Evolutionary conservation across 164 flowering plant species (phyloP), one percentile per base, ranked within the genome.

Genomic region (Tinospora cordifolia): DNA sequence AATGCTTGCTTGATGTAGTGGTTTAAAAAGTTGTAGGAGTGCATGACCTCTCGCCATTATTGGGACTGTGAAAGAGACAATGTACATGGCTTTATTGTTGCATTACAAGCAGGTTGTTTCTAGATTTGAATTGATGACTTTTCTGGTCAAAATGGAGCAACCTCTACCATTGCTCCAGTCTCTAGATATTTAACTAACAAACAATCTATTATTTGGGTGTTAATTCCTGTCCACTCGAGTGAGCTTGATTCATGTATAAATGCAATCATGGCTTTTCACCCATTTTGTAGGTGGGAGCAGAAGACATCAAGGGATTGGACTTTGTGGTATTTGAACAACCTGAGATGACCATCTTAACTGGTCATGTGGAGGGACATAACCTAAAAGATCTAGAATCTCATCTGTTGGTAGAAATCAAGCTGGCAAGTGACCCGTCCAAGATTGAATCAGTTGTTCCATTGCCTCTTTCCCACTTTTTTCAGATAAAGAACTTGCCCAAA

Each of bases 271-370:
- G 24, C 21, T 14, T 62, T 62, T 46, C 51, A 14, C 21, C 47
- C 51, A 62, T 24, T 71, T 51, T 77, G 70, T 62, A 92, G 99
- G 92, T 95, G 75, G 90, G 96, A 8, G 66, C 72, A 10, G 94
- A 81, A 74, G 97, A 95, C 77, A 83, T 85, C 72, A 85, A 69
- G 72, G 94, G 83, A 24, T 54, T 89, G 76, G 87, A 92, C 69
- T 92, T 95, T 75, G 71, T 95, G 67, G 96, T 91, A 41, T 95
- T 95, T 83, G 99, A 95, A 78, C 83, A 86, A 76, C 97, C 96
- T 25, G 98, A 95, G 66, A 76, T 62, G 71, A 92, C 97, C 65
- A 85, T 95, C 71, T 73, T 95, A 72, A 95, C 89, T 77, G 84
- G 98, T 69, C 94, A 90, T 70, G 96, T 90, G 47, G 93, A 91